A percentile compares a stretch with the other conserved stretches of the same genome.
Conservation (phyloP, 345 rosid species). For the Excoecaria agallocha region DNA sequence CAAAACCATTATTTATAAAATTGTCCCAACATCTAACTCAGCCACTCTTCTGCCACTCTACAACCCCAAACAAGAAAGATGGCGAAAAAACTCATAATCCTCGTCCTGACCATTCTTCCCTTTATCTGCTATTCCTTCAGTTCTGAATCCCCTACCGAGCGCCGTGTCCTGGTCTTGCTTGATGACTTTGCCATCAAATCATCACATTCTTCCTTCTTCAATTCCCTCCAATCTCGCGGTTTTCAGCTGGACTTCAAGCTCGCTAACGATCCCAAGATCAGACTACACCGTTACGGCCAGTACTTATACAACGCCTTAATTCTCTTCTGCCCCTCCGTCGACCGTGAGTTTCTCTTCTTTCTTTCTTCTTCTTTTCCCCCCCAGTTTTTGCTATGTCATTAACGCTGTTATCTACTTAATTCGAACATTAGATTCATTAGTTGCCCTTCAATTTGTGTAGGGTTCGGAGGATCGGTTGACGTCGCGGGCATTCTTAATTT, state of each 20-base stretch:
- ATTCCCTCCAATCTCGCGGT: conserved; percentile 52
- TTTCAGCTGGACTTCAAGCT: conserved; percentile 55
- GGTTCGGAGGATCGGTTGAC: conserved; percentile 58
- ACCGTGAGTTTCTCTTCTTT: conserved; percentile 40
- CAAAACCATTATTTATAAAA: no score
- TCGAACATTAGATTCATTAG: not conserved
- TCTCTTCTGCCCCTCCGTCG: conserved; percentile 54
- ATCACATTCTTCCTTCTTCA: conserved; percentile 62
- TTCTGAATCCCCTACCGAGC: conserved; percentile 45
- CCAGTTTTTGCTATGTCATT: not conserved
- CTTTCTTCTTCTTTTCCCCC: no score
- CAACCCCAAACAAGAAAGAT: not conserved
- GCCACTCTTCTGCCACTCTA: not conserved
- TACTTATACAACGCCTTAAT: conserved; percentile 56
- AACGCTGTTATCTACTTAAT: not conserved
- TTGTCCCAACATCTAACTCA: no score
- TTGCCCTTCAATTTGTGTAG: conserved; percentile 14
- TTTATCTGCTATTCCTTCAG: conserved; percentile 46
- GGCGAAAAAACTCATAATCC: conserved; percentile 17
- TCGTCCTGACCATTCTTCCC: conserved; percentile 33
- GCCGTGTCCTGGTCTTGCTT: conserved; percentile 51
- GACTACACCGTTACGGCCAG: conserved; percentile 60
- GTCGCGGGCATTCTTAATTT: conserved; percentile 48
- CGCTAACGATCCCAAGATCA: conserved; percentile 52
- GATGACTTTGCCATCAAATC: conserved; percentile 61